Base-by-base conservation (phyloP, 768 basidiomycete genomes). In the Tubosaeta sp. region DNA sequence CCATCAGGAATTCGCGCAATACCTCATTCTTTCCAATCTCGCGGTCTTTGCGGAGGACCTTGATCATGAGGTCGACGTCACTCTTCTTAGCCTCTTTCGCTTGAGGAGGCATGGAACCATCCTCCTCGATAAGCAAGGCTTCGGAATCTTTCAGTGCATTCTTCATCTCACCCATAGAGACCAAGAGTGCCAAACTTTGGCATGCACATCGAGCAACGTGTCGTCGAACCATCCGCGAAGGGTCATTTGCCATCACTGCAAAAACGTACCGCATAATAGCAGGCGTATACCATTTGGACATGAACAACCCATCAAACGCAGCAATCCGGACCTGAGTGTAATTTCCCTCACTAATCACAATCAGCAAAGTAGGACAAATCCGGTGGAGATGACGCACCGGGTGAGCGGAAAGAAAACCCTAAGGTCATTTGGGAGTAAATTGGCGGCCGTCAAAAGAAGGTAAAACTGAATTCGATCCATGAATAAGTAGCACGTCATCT, bases 291-390 rank as follows among this genome's bases (percentile, higher is more conserved):
- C 93, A 88, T 50, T 92, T 86, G 52, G 87, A 87, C 66, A 93
- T 72, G 76, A 95, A 86, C 10, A 98, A 77, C 32, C 91, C 90
- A 69, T 99, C 97, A 60, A 99, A 97, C 4, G 97, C 95, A 5
- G 90, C 85, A 42, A 92, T 80, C 43, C 97, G 86, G 42, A 99
- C 90, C 64, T 91, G 87, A 3, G 86, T 86, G 60, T 88, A 93
- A 65, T 97, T 97, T 37, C 95, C 97, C 71, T 97, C 93, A 25
- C 95, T 95, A 58, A 26, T 53, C 50, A 34, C 42, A 43, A 52
- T 60, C n/a, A 63, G 56, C 10, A 46, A 50, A 38, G 25, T 19
- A 44, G 25, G 17, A 43, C n/a, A 39, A 47, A 13, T n/a, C 9
- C 29, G 17, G 43, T 42, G 34, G 27, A 22, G 31, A 48, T 46